Percentiles rank a stretch among this genome's conserved stretches.
phyloP scores from a whole-genome alignment of 805 yeast genomes.

The Isabelozyma heimii region DNA sequence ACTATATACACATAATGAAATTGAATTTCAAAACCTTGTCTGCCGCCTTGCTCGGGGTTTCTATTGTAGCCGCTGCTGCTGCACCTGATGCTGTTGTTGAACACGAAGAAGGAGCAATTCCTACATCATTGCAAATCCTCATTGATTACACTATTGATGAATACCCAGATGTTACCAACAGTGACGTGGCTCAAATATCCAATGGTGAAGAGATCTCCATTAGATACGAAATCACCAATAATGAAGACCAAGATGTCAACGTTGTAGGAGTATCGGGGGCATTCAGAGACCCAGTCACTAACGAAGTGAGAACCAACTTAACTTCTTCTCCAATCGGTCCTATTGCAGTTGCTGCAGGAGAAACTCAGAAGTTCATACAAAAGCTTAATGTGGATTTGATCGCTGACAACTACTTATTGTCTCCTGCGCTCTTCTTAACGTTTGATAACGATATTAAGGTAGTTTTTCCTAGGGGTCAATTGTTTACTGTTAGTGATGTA shows the following conservation, averaged over 20 bases:
- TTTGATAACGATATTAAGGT: conserved; percentile 49
- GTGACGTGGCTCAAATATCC: conserved; percentile 40
- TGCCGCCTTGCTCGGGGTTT: conserved; percentile 4
- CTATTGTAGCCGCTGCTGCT: conserved; percentile 7
- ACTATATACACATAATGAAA: background rate
- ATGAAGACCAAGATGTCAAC: conserved; percentile 48
- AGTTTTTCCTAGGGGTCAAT: conserved; percentile 56
- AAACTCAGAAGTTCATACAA: conserved; percentile 52
- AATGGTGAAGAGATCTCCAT: conserved; percentile 56
- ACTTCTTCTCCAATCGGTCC: conserved; percentile 68
- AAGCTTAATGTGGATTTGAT: conserved; percentile 55
- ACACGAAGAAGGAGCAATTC: conserved; percentile 4
- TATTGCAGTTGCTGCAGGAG: conserved; percentile 48
- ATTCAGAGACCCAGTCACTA: conserved; percentile 53
- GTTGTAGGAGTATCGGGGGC: conserved; percentile 71
- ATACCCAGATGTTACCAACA: conserved; percentile 33
- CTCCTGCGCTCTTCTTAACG: conserved; percentile 57
- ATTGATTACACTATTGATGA: conserved; percentile 51
- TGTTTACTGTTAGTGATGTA: conserved; percentile 59
- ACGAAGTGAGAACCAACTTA: conserved; percentile 55
- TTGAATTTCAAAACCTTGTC: background rate
- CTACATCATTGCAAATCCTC: conserved; percentile 39
- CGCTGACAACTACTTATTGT: conserved; percentile 55
- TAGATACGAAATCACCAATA: conserved; percentile 50
- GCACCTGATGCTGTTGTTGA: conserved; percentile 7